phyloP scores from a whole-genome alignment of 495 filamentous ascomycete species.

The Astrocystis sublimbata region DNA sequence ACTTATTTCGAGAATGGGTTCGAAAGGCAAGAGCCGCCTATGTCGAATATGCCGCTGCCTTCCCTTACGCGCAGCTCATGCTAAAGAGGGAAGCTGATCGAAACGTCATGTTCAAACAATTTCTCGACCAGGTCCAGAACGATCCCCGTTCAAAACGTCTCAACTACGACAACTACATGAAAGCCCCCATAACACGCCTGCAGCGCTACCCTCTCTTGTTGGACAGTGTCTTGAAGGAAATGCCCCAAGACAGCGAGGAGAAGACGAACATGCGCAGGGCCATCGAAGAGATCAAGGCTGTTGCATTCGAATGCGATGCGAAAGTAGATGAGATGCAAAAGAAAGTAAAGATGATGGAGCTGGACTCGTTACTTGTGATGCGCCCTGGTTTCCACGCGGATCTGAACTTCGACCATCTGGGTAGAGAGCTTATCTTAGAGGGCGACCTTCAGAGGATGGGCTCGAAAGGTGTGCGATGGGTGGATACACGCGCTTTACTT shows the following conservation, averaged over 20 bases:
- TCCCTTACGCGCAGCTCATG: conserved; percentile 78
- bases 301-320: conserved; percentile 89
- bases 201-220: conserved; percentile 89
- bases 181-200: conserved; percentile 87
- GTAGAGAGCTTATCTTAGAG: conserved; percentile 82
- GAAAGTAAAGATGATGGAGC: conserved; percentile 85
- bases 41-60: conserved; percentile 87
- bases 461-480: conserved; percentile 81
- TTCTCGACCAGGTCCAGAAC: conserved; percentile 74
- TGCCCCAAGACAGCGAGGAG: conserved; percentile 81
- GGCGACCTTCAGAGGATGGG: conserved; percentile 90
- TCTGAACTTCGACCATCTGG: conserved; percentile 90
- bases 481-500: conserved; percentile 88
- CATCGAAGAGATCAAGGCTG: conserved; percentile 91
- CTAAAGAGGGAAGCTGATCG: conserved; percentile 81
- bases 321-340: conserved; percentile 93
- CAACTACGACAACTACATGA: conserved; percentile 93
- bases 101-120: conserved; percentile 84
- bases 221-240: conserved; percentile 80
- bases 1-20: conserved; percentile 99
- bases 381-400: conserved; percentile 85
- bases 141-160: conserved; percentile 82
- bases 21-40: conserved; percentile 87
- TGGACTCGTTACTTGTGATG: conserved; percentile 78
- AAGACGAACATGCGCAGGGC: conserved; percentile 81